These are phyloP conservation scores for Ambrosia trifida DNA, from an alignment of 129 eudicot species.

Conservation along the genomic window DNA sequence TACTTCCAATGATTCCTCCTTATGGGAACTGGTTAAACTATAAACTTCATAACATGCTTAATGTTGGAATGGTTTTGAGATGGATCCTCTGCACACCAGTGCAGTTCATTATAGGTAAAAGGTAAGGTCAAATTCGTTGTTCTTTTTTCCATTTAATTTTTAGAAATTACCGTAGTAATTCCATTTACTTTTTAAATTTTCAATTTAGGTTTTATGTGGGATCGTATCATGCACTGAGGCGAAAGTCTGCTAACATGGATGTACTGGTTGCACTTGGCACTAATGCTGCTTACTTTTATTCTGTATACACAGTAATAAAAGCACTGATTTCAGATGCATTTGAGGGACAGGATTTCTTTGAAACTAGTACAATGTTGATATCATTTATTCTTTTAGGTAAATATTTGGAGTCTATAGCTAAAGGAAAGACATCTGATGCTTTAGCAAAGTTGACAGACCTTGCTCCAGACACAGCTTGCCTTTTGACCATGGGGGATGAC, in stretches of 20 bases:
- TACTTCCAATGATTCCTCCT: constrained; percentile 51
- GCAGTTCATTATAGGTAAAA: constrained; percentile 55
- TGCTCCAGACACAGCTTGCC: constrained; percentile 43
- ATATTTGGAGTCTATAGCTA: constrained; percentile 43
- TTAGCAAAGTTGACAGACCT: constrained; percentile 47
- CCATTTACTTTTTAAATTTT: not conserved
- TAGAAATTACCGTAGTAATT: constrained; percentile 6
- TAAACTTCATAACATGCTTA: constrained; percentile 48
- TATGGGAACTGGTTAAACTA: constrained; percentile 38
- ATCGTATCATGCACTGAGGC: constrained; percentile 52
- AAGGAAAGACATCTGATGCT: constrained; percentile 55
- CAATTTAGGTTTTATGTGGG: constrained; percentile 48
- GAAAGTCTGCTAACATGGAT: constrained; percentile 63
- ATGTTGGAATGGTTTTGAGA: constrained; percentile 49
- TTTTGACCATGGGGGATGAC: constrained; percentile 33
- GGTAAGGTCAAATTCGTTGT: constrained; percentile 27
- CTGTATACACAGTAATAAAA: constrained; percentile 44
- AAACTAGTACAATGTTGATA: constrained; percentile 52
- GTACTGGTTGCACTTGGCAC: constrained; percentile 64
- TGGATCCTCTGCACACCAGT: constrained; percentile 62
- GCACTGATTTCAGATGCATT: constrained; percentile 37
- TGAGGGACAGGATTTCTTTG: constrained; percentile 55
- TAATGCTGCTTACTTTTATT: constrained; percentile 59
- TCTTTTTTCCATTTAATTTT: not conserved
- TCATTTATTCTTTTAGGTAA: constrained; percentile 46